Conservation (phyloP, 2,329 filamentous ascomycete genomes). For the Arthrinium puccinioides region DNA sequence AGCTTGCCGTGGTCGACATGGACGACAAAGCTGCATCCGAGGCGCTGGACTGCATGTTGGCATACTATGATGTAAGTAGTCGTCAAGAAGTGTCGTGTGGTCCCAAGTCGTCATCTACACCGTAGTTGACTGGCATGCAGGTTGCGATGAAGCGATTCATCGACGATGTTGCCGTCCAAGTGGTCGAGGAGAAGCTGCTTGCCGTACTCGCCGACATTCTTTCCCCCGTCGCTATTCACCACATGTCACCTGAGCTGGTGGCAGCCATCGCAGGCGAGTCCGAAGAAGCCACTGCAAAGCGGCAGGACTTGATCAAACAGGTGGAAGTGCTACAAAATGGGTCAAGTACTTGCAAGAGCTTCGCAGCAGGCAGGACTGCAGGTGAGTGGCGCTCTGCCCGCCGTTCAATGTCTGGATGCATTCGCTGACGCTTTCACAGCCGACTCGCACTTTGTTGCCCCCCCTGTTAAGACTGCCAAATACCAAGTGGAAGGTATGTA, state of each 20-base stretch:
- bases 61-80: conserved; percentile 29
- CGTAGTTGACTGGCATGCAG: conserved; percentile 16
- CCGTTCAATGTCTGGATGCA: no score
- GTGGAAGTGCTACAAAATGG: conserved; percentile 29
- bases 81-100: conserved; percentile 3
- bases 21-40: conserved; percentile 20
- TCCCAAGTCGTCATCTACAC: neutral
- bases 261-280: conserved; percentile 32
- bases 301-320: conserved; percentile 28
- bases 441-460: no score
- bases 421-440: no score
- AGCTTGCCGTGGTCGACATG: no score
- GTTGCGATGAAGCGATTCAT: conserved; percentile 36
- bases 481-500: no score
- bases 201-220: conserved; percentile 27
- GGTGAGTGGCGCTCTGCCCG: no score
- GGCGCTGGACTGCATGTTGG: conserved; percentile 25
- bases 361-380: no score
- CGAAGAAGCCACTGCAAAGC: conserved; percentile 24
- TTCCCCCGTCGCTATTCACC: conserved; percentile 27
- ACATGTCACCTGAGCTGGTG: conserved; percentile 27
- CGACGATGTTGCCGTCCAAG: conserved; percentile 33
- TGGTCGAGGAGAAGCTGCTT: conserved; percentile 33
- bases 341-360: conserved; percentile 28
- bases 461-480: no score